Base-by-base conservation (phyloP, 306 rosid species). In the Dalbergia cultrata region DNA sequence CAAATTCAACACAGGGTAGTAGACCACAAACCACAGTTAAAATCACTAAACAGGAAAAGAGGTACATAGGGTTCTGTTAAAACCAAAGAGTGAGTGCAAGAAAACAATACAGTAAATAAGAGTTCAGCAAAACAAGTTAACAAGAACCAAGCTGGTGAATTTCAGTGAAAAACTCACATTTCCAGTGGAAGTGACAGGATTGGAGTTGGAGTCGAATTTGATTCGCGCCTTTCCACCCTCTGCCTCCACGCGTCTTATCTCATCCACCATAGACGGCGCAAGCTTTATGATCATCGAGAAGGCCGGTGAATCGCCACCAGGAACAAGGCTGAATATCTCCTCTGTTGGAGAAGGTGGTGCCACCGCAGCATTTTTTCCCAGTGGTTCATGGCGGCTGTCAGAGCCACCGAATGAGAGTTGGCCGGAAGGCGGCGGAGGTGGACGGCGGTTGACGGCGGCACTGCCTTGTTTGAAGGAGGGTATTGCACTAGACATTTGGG, bases 231-330 rank as follows among this genome's bases (percentile, higher is more conserved):
- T 85, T 31, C 97, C 97, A 35, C 92, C 97, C 57, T 85, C 91
- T 56, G 94, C 87, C 76, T 95, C 99, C 62, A 87, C 86, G 72
- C 99, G 99, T 88, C 80, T 93, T 94, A 95, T 93, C 92, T 93
- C 97, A 16, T 95, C 97, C 13, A 91, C 91, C 83, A 93, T 85
- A 82, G 91, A 89, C 1, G 99, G 99, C 8, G 89, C 92, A 44
- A 95, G 80, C 34, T 88, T 83, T 73, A 95, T 95, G 72, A 91
- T 91, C 97, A 93, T 90, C 8, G 89, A 87, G 82, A 93, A 93
- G 7, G 94, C 89, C 12, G 83, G 86, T 2, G 97, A 86, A 54
- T 93, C 83, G 37, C 43, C 85, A 6, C 99, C 97, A 13, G 97
- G 21, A n/a, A 90, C 88, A 4, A 95, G 81, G 79, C 74, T 91